Evolutionary conservation across 2,329 filamentous ascomycete species (phyloP).

Genomic region (Zymoseptoria tritici): DNA sequence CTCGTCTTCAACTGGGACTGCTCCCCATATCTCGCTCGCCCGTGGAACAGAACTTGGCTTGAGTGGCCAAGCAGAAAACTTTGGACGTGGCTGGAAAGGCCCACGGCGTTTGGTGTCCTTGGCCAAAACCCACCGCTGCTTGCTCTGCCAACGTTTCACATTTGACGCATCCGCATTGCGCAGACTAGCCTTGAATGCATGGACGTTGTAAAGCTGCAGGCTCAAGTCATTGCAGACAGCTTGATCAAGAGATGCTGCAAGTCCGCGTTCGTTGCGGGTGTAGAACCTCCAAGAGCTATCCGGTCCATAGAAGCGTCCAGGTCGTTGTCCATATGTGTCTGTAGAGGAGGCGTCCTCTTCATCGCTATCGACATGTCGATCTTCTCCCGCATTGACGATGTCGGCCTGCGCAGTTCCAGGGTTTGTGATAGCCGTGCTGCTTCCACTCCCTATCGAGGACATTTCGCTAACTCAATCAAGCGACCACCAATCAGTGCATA

Average conservation of each 20-base stretch:
- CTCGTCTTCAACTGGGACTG: conserved; percentile 18
- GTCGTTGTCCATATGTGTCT: conserved; percentile 15
- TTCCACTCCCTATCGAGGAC: conserved; percentile 14
- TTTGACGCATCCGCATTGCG: conserved; percentile 8
- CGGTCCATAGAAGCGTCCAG: conserved; percentile 66
- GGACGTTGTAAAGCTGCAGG: conserved; percentile 72
- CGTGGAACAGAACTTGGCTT: conserved; percentile 54
- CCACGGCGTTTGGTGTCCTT: conserved; percentile 24
- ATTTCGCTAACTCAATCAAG: conserved; percentile 5
- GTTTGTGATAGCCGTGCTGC: neutral
- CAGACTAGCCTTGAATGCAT: conserved; percentile 55
- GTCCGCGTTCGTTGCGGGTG: conserved; percentile 55
- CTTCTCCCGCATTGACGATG: neutral
- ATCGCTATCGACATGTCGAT: neutral
- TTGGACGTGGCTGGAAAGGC: conserved; percentile 42
- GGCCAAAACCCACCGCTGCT: conserved; percentile 33
- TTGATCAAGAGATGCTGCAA: conserved; percentile 57
- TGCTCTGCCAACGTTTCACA: conserved; percentile 33
- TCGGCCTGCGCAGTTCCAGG: neutral
- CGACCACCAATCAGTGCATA: neutral
- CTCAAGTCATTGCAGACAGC: conserved; percentile 60
- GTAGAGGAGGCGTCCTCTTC: conserved; percentile 3
- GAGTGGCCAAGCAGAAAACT: conserved; percentile 85
- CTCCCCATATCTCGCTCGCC: conserved; percentile 44
- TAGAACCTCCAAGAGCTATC: conserved; percentile 58